Evolutionary conservation across 2,329 filamentous ascomycete genomes (phyloP).

Genomic region (Fusarium lyarnte): DNA sequence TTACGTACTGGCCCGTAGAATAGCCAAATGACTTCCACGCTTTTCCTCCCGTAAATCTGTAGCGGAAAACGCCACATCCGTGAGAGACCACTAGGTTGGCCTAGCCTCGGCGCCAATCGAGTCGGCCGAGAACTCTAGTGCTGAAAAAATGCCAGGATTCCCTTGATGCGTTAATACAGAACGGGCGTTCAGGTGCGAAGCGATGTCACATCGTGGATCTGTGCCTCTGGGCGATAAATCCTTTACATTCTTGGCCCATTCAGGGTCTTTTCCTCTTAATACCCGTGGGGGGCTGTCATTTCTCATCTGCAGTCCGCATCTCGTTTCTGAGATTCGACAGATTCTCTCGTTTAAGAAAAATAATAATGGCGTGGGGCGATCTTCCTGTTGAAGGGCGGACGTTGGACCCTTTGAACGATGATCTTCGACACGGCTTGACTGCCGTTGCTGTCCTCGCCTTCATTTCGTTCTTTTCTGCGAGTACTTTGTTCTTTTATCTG

Average conservation of each 20-base stretch:
- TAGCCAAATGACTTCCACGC: not conserved
- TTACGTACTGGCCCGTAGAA: conserved; percentile 1
- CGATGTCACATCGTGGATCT: conserved; percentile 19
- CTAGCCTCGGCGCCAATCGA: not conserved
- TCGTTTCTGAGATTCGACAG: not conserved
- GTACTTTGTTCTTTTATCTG: conserved; percentile 45
- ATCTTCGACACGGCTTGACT: conserved; percentile 42
- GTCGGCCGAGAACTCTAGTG: not conserved
- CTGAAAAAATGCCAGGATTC: not conserved
- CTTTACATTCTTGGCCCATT: not conserved
- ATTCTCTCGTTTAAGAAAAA: not conserved
- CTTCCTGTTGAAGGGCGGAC: conserved; percentile 37
- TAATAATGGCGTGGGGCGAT: conserved; percentile 40
- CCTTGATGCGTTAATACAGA: not conserved
- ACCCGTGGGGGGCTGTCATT: not conserved
- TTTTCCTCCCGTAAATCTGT: not conserved
- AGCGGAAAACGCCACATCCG: not conserved
- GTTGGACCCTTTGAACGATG: conserved; percentile 34
- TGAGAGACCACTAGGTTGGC: not conserved
- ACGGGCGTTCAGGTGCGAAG: not conserved
- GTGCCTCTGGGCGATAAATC: not conserved
- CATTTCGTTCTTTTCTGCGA: conserved; percentile 46
- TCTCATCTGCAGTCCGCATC: not conserved
- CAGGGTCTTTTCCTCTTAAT: not conserved
- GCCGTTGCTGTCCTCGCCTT: conserved; percentile 45